Conservation (phyloP, 1,284 basidiomycete species). For the Ustilago trichophora region DNA sequence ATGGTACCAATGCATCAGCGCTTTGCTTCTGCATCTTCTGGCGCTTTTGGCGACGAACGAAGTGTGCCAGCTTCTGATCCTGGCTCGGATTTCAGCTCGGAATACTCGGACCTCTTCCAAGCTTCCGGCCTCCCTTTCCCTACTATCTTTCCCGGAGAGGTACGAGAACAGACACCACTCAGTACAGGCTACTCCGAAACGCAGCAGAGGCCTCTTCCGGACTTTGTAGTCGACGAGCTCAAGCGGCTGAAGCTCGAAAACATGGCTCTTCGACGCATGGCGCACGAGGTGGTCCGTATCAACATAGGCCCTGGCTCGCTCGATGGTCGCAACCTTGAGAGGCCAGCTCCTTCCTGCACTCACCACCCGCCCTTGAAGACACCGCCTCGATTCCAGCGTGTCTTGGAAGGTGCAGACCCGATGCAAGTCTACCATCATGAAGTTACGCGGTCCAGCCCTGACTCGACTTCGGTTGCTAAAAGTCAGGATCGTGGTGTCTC, state of each 20-base stretch:
- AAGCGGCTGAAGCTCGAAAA: conserved; percentile 43
- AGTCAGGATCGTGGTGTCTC: conserved; percentile 11
- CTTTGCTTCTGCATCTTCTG: conserved; percentile 25
- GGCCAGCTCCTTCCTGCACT: conserved; percentile 2
- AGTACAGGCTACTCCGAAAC: conserved; percentile 3
- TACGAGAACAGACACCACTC: conserved; percentile 1
- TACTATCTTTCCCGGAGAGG: background rate
- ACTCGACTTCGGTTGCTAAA: background rate
- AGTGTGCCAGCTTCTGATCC: conserved; percentile 16
- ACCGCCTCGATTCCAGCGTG: conserved; percentile 17
- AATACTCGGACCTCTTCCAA: conserved; percentile 29
- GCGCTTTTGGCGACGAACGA: conserved; percentile 19
- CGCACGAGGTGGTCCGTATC: conserved; percentile 22
- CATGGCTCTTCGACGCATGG: conserved; percentile 41
- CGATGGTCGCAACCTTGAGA: background rate
- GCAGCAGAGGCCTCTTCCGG: conserved; percentile 12
- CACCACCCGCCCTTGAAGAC: conserved; percentile 14
- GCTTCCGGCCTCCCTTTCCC: conserved; percentile 3
- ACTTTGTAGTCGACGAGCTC: conserved; percentile 35
- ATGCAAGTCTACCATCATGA: conserved; percentile 18
- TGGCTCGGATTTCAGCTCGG: conserved; percentile 38
- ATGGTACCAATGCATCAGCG: conserved; percentile 16
- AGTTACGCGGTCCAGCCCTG: background rate
- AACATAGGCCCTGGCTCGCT: conserved; percentile 3
- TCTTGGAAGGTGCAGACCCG: conserved; percentile 21